phyloP scores from a whole-genome alignment of 2,329 filamentous ascomycete genomes.

The Cephalotrichum gorgonifer region DNA sequence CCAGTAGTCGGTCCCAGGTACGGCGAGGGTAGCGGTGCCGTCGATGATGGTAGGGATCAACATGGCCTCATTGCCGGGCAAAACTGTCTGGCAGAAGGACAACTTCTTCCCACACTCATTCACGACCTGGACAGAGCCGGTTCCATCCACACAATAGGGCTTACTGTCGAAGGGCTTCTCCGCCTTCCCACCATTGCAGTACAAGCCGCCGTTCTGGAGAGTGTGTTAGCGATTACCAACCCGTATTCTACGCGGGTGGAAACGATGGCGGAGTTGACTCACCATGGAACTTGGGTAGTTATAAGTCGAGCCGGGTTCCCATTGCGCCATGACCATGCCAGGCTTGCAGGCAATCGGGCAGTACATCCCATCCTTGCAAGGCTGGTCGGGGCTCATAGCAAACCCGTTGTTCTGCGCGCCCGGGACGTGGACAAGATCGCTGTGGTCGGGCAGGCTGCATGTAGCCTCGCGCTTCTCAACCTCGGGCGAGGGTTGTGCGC shows the following conservation, averaged over 20 bases:
- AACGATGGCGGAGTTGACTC: slow-evolving; percentile 18
- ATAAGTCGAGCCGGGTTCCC: slow-evolving; percentile 63
- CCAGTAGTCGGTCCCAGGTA: slow-evolving; percentile 64
- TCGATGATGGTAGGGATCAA: slow-evolving; percentile 64
- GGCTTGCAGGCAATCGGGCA: slow-evolving; percentile 70
- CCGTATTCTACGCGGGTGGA: neutral
- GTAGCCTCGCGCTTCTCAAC: slow-evolving; percentile 39
- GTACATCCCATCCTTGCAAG: slow-evolving; percentile 56
- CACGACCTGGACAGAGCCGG: slow-evolving; percentile 51
- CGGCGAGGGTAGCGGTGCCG: slow-evolving; percentile 46
- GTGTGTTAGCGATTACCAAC: slow-evolving; percentile 26
- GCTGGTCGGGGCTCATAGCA: slow-evolving; percentile 68
- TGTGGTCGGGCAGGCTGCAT: slow-evolving; percentile 57
- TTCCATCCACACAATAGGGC: slow-evolving; percentile 61
- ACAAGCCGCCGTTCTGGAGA: slow-evolving; percentile 54
- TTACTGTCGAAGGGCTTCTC: slow-evolving; percentile 58
- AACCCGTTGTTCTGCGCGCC: slow-evolving; percentile 58
- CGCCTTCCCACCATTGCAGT: slow-evolving; percentile 55
- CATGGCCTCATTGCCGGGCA: slow-evolving; percentile 75
- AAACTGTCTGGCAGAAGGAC: slow-evolving; percentile 69
- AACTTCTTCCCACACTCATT: slow-evolving; percentile 55
- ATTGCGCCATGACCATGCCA: slow-evolving; percentile 69
- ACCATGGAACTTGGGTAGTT: slow-evolving; percentile 64
- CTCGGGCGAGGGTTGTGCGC: slow-evolving; percentile 10
- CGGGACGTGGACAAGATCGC: slow-evolving; percentile 57